Base-by-base conservation (phyloP, 1,284 basidiomycete species). In the Uromyces viciae-fabae region DNA sequence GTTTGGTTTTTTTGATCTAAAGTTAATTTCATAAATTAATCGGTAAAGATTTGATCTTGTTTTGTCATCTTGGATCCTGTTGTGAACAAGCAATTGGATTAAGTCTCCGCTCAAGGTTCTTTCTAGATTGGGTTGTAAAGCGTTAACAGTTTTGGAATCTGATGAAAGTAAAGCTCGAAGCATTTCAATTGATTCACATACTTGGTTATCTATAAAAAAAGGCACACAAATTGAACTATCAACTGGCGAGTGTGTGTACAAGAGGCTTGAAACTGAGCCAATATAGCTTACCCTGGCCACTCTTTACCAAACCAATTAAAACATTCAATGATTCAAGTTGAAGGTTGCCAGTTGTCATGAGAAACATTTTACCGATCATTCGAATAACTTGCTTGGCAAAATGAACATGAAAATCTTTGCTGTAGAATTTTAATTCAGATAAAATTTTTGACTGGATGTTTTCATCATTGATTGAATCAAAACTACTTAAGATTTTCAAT, bases 221-320 rank as follows among this genome's bases (percentile, higher is more conserved):
- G n/a, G n/a, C n/a, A 31, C 11, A 11, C 28, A 1, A 84, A 83
- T 83, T 93, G 91, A 75, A 93, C 31, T 25, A 28, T 17, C 90
- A 0, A 89, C 75, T 38, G 38, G 82, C 54, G 49, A 7, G 3
- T 52, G 40, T 54, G 38, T 68, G 83, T 91, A 81, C 74, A 56
- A 64, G 38, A 77, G 43, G 33, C 17, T 83, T 92, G 91, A 83
- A 95, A 91, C 85, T 98, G 95, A 40, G 91, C 88, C 81, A 25
- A 40, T 96, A 87, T 11, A 94, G 88, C 0, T 89, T 87, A 60
- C 90, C 88, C 73, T 92, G 90, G 83, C 92, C 95, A 43, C 92
- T 91, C 28, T 87, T 83, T 28, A 88, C 89, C 68, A 92, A 88
- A 5, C 96, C 85, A 3, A 88, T 88, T 9, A 91, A 86, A 69